Conservation (phyloP, 768 basidiomycete species). For the Kwoniella sp. region DNA sequence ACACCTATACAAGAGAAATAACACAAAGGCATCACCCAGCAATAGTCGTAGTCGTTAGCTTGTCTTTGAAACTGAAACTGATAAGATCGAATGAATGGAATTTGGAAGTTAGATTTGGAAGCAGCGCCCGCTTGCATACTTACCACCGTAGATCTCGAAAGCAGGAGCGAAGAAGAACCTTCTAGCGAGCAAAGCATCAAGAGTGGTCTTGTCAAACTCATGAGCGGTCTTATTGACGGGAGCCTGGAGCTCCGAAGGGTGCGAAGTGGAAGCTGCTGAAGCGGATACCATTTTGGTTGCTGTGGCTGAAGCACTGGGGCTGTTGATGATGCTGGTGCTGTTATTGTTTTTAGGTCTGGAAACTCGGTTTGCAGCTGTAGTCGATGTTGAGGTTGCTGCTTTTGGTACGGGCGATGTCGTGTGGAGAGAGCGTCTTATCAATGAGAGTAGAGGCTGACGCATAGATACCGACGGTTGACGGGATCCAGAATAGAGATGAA, state of each 20-base stretch:
- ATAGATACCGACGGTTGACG: constrained; percentile 9
- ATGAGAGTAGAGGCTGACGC: constrained; percentile 17
- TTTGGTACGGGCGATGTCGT: neutral
- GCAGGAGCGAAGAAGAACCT: constrained; percentile 98
- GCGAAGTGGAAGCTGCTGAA: constrained; percentile 44
- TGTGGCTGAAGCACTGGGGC: neutral
- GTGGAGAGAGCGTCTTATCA: constrained; percentile 11
- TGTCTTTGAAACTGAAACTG: too few relatives aligned
- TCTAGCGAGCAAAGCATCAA: constrained; percentile 82
- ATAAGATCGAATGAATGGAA: too few relatives aligned
- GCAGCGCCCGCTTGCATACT: too few relatives aligned
- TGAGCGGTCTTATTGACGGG: constrained; percentile 79
- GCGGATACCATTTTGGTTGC: constrained; percentile 27
- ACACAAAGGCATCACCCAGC: too few relatives aligned
- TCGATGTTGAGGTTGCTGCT: neutral
- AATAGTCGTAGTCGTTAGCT: too few relatives aligned
- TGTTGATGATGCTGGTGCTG: constrained; percentile 1
- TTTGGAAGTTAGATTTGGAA: too few relatives aligned
- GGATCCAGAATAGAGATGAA: too few relatives aligned
- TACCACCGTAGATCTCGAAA: constrained; percentile 98
- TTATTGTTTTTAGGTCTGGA: constrained; percentile 5
- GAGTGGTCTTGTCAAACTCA: constrained; percentile 78
- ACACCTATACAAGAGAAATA: constrained; percentile 66
- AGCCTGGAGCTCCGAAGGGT: constrained; percentile 36
- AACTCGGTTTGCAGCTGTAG: neutral